Evolutionary conservation across 257 asterid species (phyloP), one percentile per base, ranked within the genome.

Genomic region (Voacanga thouarsii): DNA sequence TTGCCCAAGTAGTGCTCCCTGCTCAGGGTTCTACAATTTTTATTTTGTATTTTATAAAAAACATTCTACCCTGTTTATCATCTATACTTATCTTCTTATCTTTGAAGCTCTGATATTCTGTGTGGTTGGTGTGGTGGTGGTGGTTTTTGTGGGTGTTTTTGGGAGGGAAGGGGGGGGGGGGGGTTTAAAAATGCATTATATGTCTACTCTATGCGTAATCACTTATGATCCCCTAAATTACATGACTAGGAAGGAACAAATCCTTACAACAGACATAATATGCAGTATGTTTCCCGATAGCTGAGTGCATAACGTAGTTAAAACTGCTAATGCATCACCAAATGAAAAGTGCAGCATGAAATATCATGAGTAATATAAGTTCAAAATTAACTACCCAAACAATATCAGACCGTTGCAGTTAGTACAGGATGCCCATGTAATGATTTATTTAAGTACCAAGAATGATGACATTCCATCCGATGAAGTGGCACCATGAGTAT

Each of bases 381-480:
- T 55, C 44, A 9, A 59, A 55, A 51, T 55, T 21, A 9, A 55
- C 21, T 60, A 37, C 47, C 33, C 66, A 78, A n/a, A 79, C 21
- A 37, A 77, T 24, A 12, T 37, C 74, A 4, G 8, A 67, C 1
- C 45, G 18, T 67, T 39, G 72, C 72, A 39, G 44, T 18, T 47
- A 44, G 21, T 12, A n/a, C 81, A 77, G 39, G 39, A 71, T 51
- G 19, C 30, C 41, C 53, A 19, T 15, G 23, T 70, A 60, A 81
- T 47, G 77, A 82, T 66, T 71, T 74, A 69, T 85, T 15, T 39
- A 37, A 75, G 70, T 89, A 96, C 98, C 98, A 96, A 86, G 79
- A 86, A 96, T 68, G 99, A 96, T 63, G 97, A 93, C 90, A 89
- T 87, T 82, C 99, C 99, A 85, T 96, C 98, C 26, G 99, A 96